Conservation (phyloP, 352 stramenopile genomes). For the Pythium biforme region DNA sequence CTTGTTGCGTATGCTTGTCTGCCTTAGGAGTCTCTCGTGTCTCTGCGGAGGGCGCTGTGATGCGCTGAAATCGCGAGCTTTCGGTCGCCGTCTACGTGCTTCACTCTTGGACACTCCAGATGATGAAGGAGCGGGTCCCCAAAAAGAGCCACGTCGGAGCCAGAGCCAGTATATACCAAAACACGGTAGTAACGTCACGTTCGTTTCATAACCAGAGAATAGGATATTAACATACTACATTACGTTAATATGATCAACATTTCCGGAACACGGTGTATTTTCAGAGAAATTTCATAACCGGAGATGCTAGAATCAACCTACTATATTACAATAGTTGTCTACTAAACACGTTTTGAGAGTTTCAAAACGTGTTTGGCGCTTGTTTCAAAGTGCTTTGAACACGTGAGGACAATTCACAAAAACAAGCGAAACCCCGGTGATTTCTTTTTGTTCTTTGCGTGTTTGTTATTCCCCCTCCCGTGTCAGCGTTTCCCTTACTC, state of each 20-base stretch:
- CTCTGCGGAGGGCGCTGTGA: neutral
- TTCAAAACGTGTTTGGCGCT: no score
- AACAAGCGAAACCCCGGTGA: neutral
- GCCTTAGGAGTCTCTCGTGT: neutral
- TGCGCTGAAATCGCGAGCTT: neutral
- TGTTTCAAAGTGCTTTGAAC: no score
- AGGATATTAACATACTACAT: neutral
- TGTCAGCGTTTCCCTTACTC: conserved; percentile 5
- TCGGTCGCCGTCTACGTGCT: neutral
- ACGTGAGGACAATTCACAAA: no score
- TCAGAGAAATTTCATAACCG: no score
- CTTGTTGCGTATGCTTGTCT: neutral
- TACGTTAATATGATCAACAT: conserved; percentile 6
- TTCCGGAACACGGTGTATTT: no score
- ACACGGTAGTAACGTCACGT: neutral
- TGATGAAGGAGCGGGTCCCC: conserved; percentile 13
- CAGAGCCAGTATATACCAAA: conserved; percentile 8
- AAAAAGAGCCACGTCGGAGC: conserved; percentile 27
- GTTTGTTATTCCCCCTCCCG: neutral
- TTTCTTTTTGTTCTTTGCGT: conserved; percentile 2
- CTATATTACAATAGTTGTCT: no score
- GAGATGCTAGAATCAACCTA: no score
- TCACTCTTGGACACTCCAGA: no score
- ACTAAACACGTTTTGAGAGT: no score
- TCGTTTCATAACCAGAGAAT: neutral